Evolutionary conservation across 1,284 basidiomycete genomes (phyloP).

Genomic region (Exobasidium rhododendri): DNA sequence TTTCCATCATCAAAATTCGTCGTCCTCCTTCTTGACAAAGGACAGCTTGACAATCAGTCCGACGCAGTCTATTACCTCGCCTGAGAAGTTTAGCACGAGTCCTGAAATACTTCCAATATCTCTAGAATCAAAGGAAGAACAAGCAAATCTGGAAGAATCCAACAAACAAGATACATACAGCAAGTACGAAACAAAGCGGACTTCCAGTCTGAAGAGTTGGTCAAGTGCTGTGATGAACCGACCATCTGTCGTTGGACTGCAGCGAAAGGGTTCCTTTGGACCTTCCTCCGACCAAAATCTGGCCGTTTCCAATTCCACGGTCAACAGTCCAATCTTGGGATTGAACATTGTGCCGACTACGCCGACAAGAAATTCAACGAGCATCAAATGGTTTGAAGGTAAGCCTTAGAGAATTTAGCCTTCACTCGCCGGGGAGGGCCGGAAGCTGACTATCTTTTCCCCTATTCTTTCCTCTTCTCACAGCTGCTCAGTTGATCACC

Average conservation of each 20-base stretch:
- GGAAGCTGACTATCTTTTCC: not conserved
- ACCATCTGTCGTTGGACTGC: conserved; percentile 12
- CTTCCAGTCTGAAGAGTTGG: not conserved
- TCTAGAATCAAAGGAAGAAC: not conserved
- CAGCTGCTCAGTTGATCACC: conserved; percentile 41
- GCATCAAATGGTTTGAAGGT: conserved; percentile 52
- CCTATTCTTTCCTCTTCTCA: too few relatives aligned
- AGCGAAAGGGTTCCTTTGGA: conserved; percentile 21
- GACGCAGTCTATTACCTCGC: not conserved
- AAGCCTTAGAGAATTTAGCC: too few relatives aligned
- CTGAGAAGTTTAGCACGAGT: not conserved
- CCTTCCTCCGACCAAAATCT: conserved; percentile 18
- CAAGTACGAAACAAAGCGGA: not conserved
- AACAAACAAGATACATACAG: not conserved
- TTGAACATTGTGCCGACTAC: conserved; percentile 41
- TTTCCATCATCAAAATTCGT: not conserved
- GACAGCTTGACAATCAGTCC: not conserved
- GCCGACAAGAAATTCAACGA: conserved; percentile 38
- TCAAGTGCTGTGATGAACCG: not conserved
- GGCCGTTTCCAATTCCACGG: conserved; percentile 21
- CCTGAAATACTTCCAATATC: not conserved
- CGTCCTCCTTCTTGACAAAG: not conserved
- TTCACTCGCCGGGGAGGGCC: not conserved
- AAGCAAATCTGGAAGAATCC: not conserved
- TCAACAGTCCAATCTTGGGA: conserved; percentile 30